Evolutionary conservation across 345 rosid species (phyloP).

Genomic region (Orychophragmus violaceus): DNA sequence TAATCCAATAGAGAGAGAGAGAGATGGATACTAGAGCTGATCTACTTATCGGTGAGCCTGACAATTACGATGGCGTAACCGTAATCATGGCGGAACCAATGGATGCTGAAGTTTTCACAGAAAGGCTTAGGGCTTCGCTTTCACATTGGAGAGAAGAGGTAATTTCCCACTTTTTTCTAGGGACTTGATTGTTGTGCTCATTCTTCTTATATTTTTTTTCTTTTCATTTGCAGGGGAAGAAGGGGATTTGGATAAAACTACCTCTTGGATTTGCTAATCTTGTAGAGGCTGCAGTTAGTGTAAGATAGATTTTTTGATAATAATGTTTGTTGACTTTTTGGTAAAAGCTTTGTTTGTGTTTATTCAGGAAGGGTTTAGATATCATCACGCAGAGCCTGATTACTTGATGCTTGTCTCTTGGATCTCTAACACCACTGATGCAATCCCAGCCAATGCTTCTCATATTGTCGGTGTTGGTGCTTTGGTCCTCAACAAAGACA

Average conservation of each 20-base stretch:
- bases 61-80: conserved; percentile 48
- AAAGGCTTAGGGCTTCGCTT: conserved; percentile 46
- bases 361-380: conserved; percentile 59
- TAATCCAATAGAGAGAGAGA: too few species aligned
- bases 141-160: conserved; percentile 51
- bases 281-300: conserved; percentile 36
- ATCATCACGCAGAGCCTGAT: conserved; percentile 61
- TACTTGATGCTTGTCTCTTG: conserved; percentile 75
- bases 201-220: too few species aligned
- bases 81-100: conserved; percentile 36
- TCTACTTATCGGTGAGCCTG: conserved; percentile 37
- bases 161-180: background rate
- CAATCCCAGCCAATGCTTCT: conserved; percentile 65
- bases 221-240: conserved; percentile 50
- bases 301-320: background rate
- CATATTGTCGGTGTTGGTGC: too few species aligned
- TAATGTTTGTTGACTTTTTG: background rate
- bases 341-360: background rate
- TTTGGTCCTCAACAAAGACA: conserved; percentile 42
- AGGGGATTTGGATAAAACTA: conserved; percentile 66
- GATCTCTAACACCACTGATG: conserved; percentile 37
- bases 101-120: conserved; percentile 36
- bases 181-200: too few species aligned
- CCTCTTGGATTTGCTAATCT: conserved; percentile 42
- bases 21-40: background rate